These are phyloP conservation scores for Brettanomyces sp. DNA, from an alignment of 805 yeast species.

Conservation along the genomic window DNA sequence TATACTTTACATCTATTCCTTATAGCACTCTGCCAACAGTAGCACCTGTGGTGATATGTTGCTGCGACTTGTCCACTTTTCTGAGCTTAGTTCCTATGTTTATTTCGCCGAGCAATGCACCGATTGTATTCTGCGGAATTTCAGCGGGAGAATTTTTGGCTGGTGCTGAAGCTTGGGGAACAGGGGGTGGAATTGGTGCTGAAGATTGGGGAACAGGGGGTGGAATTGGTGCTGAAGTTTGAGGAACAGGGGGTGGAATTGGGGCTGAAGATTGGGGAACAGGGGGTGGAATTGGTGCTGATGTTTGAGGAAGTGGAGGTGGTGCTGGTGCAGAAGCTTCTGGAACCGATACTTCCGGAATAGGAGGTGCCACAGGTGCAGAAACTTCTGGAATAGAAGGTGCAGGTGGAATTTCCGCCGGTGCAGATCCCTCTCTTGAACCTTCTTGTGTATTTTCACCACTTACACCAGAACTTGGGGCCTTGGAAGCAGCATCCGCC, in stretches of 20 bases:
- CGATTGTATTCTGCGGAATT: slow-evolving; percentile 22
- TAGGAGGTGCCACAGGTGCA: slow-evolving; percentile 9
- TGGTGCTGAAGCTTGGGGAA: slow-evolving; percentile 22
- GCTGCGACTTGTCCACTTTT: slow-evolving; percentile 40
- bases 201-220: slow-evolving; percentile 23
- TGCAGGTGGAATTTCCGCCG: slow-evolving; percentile 1
- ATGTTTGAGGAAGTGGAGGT: slow-evolving; percentile 16
- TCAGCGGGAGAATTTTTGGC: slow-evolving; percentile 1
- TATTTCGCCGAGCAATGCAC: slow-evolving; percentile 46
- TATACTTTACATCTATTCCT: neutral
- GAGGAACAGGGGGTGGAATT: slow-evolving; percentile 14
- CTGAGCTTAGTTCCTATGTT: slow-evolving; percentile 41
- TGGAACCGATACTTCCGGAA: slow-evolving; percentile 11
- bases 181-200: slow-evolving; percentile 16
- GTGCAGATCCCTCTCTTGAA: neutral
- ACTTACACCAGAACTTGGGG: neutral
- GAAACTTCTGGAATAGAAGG: slow-evolving; percentile 5
- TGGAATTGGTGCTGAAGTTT: slow-evolving; percentile 24
- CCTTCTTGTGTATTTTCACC: neutral
- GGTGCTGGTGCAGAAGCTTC: slow-evolving; percentile 17
- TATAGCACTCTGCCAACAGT: slow-evolving; percentile 42
- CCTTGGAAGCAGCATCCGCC: neutral
- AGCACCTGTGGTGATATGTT: slow-evolving; percentile 36
- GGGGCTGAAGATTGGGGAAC: slow-evolving; percentile 19
- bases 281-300: slow-evolving; percentile 13